Percentiles rank a stretch among this genome's conserved stretches.
phyloP scores from a whole-genome alignment of 306 rosid genomes.

The Quercus berberidifolia region DNA sequence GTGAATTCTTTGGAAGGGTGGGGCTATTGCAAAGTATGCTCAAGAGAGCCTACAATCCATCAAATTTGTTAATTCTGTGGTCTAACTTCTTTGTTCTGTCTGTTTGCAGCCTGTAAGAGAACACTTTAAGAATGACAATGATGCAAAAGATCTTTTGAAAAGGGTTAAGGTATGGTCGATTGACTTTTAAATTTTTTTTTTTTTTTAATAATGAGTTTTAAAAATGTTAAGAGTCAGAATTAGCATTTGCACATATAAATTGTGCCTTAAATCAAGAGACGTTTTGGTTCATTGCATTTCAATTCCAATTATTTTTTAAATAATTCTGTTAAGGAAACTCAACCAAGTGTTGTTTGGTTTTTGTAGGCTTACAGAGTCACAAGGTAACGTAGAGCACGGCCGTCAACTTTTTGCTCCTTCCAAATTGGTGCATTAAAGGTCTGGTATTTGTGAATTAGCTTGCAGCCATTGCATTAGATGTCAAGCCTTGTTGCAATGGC shows the following conservation, averaged over 20 bases:
- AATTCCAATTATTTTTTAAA: too few species aligned
- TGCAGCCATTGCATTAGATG: neutral
- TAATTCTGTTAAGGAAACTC: neutral
- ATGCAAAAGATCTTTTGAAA: constrained; percentile 67
- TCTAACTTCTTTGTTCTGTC: constrained; percentile 15
- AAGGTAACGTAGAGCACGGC: constrained; percentile 18
- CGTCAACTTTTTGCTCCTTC: neutral
- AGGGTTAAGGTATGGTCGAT: constrained; percentile 61
- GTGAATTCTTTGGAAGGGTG: too few species aligned
- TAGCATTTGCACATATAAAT: neutral
- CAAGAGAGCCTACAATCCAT: neutral
- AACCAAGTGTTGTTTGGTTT: constrained; percentile 4
- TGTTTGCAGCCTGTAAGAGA: constrained; percentile 69
- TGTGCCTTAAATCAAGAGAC: neutral
- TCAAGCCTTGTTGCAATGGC: too few species aligned
- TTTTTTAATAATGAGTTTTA: neutral
- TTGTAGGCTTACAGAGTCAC: constrained; percentile 40
- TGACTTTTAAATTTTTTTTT: neutral
- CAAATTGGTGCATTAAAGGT: neutral
- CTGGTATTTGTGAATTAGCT: neutral
- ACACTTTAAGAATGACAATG: constrained; percentile 62
- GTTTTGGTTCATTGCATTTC: neutral
- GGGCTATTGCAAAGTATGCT: neutral
- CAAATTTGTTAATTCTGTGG: neutral
- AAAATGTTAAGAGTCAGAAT: neutral